Conservation (phyloP, 768 basidiomycete species). For the Tubosaeta sp. region DNA sequence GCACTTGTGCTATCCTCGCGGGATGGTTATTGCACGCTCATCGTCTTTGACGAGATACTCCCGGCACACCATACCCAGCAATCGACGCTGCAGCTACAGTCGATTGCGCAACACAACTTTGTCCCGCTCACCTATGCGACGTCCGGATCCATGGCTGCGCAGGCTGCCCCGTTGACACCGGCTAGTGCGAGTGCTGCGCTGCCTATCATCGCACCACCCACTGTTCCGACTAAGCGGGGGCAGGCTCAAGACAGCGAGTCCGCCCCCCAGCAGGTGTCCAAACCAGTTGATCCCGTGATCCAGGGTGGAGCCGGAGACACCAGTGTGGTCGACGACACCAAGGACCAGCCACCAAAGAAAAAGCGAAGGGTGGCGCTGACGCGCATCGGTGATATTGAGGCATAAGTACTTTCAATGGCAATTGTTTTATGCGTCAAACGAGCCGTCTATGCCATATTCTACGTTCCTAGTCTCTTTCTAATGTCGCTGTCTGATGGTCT, state of each 20-base stretch:
- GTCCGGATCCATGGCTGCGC: conserved; percentile 9
- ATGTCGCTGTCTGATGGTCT: conserved; percentile 8
- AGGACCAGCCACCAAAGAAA: conserved; percentile 71
- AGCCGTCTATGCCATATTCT: conserved; percentile 9
- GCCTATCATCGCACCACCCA: conserved; percentile 29
- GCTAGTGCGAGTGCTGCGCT: conserved; percentile 33
- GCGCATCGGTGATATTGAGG: conserved; percentile 53
- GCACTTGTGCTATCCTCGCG: conserved; percentile 86
- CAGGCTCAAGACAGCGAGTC: conserved; percentile 28
- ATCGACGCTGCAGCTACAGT: conserved; percentile 83
- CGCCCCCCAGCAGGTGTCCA: conserved; percentile 17
- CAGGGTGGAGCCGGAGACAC: conserved; percentile 8
- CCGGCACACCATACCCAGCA: conserved; percentile 87
- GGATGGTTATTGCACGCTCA: conserved; percentile 95
- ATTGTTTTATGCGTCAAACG: conserved; percentile 2
- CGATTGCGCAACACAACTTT: conserved; percentile 82
- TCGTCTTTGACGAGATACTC: conserved; percentile 93
- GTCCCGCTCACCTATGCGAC: conserved; percentile 48
- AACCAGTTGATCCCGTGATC: conserved; percentile 18
- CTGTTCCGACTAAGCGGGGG: conserved; percentile 33
- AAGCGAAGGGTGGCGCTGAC: conserved; percentile 79
- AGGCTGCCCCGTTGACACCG: conserved; percentile 23
- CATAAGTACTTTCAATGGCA: conserved; percentile 11
- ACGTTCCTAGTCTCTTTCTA: conserved; percentile 13
- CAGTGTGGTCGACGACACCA: conserved; percentile 17